Evolutionary conservation across 768 basidiomycete genomes (phyloP).

Genomic region (Termitomyces sp.): DNA sequence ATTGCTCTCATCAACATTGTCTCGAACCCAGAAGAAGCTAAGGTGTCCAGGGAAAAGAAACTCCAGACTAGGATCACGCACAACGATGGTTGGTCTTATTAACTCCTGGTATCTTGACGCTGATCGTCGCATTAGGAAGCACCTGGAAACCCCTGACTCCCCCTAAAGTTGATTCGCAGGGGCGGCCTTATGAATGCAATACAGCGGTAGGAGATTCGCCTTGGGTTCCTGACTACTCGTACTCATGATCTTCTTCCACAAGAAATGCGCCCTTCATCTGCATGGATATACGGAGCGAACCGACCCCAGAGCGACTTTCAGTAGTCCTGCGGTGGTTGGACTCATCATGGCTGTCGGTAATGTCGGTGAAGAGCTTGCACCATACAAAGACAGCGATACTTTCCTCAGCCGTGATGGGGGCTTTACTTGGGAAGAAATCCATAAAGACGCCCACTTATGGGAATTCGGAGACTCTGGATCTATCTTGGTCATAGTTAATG

Average conservation of each 20-base stretch:
- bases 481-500: conserved; percentile 89
- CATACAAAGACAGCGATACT: conserved; percentile 87
- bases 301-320: conserved; percentile 91
- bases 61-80: conserved; percentile 90
- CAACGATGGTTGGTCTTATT: conserved; percentile 75
- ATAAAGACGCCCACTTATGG: conserved; percentile 97
- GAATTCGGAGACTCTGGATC: conserved; percentile 98
- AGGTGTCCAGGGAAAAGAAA: conserved; percentile 64
- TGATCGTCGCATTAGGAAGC: conserved; percentile 47
- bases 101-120: neutral
- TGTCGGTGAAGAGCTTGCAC: conserved; percentile 78
- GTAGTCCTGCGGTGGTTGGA: conserved; percentile 88
- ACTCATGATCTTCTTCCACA: neutral
- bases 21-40: conserved; percentile 73
- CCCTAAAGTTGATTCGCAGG: conserved; percentile 72
- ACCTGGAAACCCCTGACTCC: conserved; percentile 84
- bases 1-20: conserved; percentile 94
- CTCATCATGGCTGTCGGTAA: conserved; percentile 96
- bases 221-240: neutral
- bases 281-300: conserved; percentile 94
- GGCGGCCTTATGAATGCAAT: conserved; percentile 65
- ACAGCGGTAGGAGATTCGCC: conserved; percentile 44
- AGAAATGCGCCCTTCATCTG: conserved; percentile 86
- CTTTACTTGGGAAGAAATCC: conserved; percentile 97
- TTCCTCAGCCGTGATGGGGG: conserved; percentile 97